phyloP scores from a whole-genome alignment of 2,329 filamentous ascomycete genomes.

The Colletotrichum horii region DNA sequence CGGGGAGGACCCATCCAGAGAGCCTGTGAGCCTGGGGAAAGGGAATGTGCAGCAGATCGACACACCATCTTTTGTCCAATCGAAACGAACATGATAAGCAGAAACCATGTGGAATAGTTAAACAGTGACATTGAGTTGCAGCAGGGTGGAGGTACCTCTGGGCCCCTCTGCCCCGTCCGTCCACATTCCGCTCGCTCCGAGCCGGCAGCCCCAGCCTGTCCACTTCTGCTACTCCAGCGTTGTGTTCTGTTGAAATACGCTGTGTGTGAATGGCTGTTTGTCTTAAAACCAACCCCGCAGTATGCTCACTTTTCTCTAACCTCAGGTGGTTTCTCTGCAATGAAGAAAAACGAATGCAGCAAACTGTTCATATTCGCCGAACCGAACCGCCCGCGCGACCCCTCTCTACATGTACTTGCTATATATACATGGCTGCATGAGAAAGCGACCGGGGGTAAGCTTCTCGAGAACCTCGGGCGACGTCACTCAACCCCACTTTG shows the following conservation, averaged over 20 bases:
- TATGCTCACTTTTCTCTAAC: background rate
- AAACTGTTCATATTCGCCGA: background rate
- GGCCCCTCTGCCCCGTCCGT: background rate
- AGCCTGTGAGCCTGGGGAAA: background rate
- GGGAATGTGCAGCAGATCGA: background rate
- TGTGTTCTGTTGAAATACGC: background rate
- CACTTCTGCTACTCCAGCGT: background rate
- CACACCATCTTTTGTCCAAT: conserved; percentile 4
- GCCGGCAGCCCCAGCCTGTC: background rate
- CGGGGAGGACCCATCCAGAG: background rate
- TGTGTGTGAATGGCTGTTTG: background rate
- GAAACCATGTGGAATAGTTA: background rate
- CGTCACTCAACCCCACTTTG: conserved; percentile 9
- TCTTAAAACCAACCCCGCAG: background rate
- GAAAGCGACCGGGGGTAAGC: background rate
- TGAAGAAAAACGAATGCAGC: background rate
- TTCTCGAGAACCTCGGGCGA: background rate
- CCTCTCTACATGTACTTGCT: background rate
- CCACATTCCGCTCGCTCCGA: conserved; percentile 8
- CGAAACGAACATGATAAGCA: conserved; percentile 7
- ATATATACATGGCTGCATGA: background rate
- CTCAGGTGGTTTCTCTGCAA: background rate
- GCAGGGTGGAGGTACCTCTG: background rate
- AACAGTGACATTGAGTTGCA: background rate
- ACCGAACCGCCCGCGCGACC: background rate